Conservation (phyloP, 2,329 filamentous ascomycete species). For the Ustilaginoidea virens region DNA sequence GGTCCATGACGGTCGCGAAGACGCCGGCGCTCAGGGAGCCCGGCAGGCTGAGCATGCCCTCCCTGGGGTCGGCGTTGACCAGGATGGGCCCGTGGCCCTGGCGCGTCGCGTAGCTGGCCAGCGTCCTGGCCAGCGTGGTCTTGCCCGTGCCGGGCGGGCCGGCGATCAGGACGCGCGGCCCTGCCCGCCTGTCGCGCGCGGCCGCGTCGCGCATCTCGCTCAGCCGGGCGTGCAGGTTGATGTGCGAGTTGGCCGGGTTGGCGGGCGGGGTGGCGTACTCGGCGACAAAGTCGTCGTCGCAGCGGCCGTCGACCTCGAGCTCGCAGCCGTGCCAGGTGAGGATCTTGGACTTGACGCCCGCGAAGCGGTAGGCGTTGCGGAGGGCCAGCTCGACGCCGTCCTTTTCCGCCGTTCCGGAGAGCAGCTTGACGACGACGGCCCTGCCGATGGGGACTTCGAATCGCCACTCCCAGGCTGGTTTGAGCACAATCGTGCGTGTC, state of each 20-base stretch:
- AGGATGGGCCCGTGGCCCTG: constrained; percentile 61
- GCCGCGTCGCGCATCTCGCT: constrained; percentile 54
- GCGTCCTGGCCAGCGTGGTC: constrained; percentile 60
- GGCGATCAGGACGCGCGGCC: constrained; percentile 72
- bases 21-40: constrained; percentile 77
- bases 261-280: constrained; percentile 56
- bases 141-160: constrained; percentile 71
- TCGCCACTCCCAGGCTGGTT: constrained; percentile 59
- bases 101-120: constrained; percentile 67
- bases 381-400: constrained; percentile 88
- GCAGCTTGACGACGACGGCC: constrained; percentile 39
- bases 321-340: constrained; percentile 86
- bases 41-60: constrained; percentile 63
- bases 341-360: constrained; percentile 71
- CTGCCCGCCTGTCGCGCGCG: constrained; percentile 30
- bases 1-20: constrained; percentile 74
- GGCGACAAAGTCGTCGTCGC: constrained; percentile 38
- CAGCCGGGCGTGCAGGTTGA: constrained; percentile 81
- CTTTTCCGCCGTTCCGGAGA: constrained; percentile 75
- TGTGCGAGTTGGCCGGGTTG: constrained; percentile 63
- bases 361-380: constrained; percentile 66
- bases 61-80: constrained; percentile 70
- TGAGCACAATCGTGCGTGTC: constrained; percentile 35
- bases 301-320: constrained; percentile 56
- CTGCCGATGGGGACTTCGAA: constrained; percentile 49